Conservation (phyloP, 306 rosid species). For the Cotoneaster glaucophyllus region DNA sequence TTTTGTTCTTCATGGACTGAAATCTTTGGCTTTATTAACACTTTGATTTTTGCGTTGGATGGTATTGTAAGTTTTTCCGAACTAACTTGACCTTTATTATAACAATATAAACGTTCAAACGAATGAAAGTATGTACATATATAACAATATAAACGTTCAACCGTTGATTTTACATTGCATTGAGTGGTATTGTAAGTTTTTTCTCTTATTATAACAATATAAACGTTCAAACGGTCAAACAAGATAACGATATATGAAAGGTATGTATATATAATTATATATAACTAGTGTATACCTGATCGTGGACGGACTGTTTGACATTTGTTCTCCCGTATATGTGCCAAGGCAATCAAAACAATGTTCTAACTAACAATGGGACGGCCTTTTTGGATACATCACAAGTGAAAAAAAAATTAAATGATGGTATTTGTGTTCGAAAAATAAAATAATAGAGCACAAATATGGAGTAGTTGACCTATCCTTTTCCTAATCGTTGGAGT, state of each 20-base stretch:
- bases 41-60: not conserved
- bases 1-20: not conserved
- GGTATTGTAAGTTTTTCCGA: too few relatives aligned
- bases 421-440: not conserved
- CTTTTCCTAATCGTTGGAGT: not conserved
- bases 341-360: not conserved
- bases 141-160: too few relatives aligned
- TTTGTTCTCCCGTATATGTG: not conserved
- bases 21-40: not conserved
- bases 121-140: too few relatives aligned
- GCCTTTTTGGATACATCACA: not conserved
- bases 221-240: too few relatives aligned
- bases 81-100: too few relatives aligned
- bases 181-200: too few relatives aligned
- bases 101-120: too few relatives aligned
- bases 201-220: too few relatives aligned
- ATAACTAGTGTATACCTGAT: not conserved
- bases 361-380: not conserved
- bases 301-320: not conserved
- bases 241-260: too few relatives aligned
- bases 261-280: too few relatives aligned
- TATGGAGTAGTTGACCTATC: not conserved
- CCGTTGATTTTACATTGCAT: too few relatives aligned
- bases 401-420: not conserved
- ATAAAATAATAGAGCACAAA: not conserved